Evolutionary conservation across 768 basidiomycete species (phyloP).

Genomic region (Boletus rubescentipes): DNA sequence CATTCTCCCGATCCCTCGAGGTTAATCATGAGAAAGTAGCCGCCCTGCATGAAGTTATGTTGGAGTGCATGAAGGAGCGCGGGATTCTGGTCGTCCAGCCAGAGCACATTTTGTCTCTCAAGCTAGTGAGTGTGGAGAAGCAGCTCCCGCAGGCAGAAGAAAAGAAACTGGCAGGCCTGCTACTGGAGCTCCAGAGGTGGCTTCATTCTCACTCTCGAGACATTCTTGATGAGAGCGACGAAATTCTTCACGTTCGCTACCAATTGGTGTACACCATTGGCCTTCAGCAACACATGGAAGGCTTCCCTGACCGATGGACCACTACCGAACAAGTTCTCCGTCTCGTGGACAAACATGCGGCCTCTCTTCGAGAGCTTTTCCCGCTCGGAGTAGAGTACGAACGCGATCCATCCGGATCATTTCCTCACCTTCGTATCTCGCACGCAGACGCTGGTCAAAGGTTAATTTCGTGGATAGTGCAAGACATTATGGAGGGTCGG

Average conservation of each 20-base stretch:
- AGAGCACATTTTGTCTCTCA: slow-evolving; percentile 51
- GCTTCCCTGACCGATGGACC: slow-evolving; percentile 35
- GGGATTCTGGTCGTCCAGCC: slow-evolving; percentile 51
- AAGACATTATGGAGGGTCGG: slow-evolving; percentile 11
- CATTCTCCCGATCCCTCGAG: slow-evolving; percentile 44
- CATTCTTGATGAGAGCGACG: slow-evolving; percentile 33
- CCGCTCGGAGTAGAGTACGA: slow-evolving; percentile 19
- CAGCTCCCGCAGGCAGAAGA: slow-evolving; percentile 7
- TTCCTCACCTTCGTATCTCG: slow-evolving; percentile 27
- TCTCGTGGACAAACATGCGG: slow-evolving; percentile 21
- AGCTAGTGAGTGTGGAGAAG: slow-evolving; percentile 44
- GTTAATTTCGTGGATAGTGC: slow-evolving; percentile 13
- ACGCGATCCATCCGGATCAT: slow-evolving; percentile 9
- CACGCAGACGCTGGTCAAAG: slow-evolving; percentile 8
- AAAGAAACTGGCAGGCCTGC: slow-evolving; percentile 1
- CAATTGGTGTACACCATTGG: slow-evolving; percentile 39
- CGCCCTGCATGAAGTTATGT: slow-evolving; percentile 32
- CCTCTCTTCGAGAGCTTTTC: slow-evolving; percentile 1
- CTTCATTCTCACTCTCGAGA: slow-evolving; percentile 25
- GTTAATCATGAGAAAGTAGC: slow-evolving; percentile 15
- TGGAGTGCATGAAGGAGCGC: slow-evolving; percentile 36
- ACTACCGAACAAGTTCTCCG: slow-evolving; percentile 29
- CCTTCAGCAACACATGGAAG: slow-evolving; percentile 24
- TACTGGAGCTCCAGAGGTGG: slow-evolving; percentile 31
- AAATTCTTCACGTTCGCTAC: slow-evolving; percentile 34